Evolutionary conservation across 129 eudicot genomes (phyloP).

Genomic region (Cynara cardunculus): DNA sequence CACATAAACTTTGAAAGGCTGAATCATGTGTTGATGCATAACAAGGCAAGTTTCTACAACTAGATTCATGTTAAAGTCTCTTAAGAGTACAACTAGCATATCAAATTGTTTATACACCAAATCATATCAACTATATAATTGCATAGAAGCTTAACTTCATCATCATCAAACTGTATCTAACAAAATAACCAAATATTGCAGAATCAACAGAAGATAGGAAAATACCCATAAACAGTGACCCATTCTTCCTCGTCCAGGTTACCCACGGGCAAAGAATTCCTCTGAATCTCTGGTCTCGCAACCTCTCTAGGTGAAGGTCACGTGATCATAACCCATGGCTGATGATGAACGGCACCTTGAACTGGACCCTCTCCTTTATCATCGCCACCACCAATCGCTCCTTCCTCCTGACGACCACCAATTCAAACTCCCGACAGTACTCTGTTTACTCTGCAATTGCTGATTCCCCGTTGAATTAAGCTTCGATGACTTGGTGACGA

Average conservation of each 20-base stretch:
- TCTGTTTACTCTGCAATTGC: conserved; percentile 49
- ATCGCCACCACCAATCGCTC: conserved; percentile 44
- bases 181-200: background rate
- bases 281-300: conserved; percentile 80
- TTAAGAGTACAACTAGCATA: background rate
- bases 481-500: conserved; percentile 13
- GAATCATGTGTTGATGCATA: background rate
- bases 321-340: conserved; percentile 60
- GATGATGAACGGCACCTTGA: conserved; percentile 72
- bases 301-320: conserved; percentile 87
- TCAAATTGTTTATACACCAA: background rate
- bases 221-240: conserved; percentile 97
- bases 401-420: conserved; percentile 82
- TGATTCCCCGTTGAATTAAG: conserved; percentile 31
- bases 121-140: background rate
- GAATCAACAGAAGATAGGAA: background rate
- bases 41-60: background rate
- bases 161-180: background rate
- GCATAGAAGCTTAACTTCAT: background rate
- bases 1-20: background rate
- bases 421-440: conserved; percentile 39
- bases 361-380: conserved; percentile 88
- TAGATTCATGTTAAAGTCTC: background rate
- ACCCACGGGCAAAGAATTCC: conserved; percentile 52
- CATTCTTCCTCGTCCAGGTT: conserved; percentile 85